Base-by-base conservation (phyloP, 371 early-diverging fungal species). In the Chytridium lagenaria region DNA sequence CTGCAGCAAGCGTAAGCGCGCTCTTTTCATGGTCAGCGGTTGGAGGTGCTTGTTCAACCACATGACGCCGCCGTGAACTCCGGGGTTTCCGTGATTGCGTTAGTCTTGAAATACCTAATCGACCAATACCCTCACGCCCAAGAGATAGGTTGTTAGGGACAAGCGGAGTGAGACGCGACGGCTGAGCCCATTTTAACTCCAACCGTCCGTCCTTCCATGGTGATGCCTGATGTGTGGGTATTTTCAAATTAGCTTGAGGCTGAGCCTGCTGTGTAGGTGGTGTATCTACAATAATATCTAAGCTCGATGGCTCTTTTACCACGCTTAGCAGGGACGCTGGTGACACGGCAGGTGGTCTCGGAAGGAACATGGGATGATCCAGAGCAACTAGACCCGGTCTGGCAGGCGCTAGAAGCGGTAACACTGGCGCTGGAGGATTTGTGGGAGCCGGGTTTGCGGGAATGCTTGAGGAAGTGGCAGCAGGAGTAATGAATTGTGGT, bases 91-190 rank as follows among this genome's bases (percentile, higher is more conserved):
- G 67, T 7, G 75, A 72, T 23, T 52, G 65, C 10, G 71, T 70
- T 2, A 75, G 44, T 16, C 75, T 65, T 1, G 75, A 75, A 34
- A 75, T 75, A 33, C 75, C 75, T 15, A 75, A 50, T 31, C 75
- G 70, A 26, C 75, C 75, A 57, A 75, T 75, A 12, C 75, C 75
- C 49, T 75, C 75, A 34, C 75, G 70, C 2, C 75, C 75, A 52
- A 75, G 67, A 0, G 75, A 61, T n/a, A 75, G 71, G 10, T 61
- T 70, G 36, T 70, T 57, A 1, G 75, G 75, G 16, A 75, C 59
- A 1, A 70, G 67, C 0, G 75, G 70, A 2, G 70, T 70, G 15
- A 67, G 70, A 10, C 75, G 70, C 2, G 75, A 40, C 2, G 75
- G 71, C 12, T 65, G 71, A n/a, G 75, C 65, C 75, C 75, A 75